A percentile compares a stretch with the other conserved stretches of the same genome.
Conservation (phyloP, 768 basidiomycete genomes). For the Mycena alexandri region DNA sequence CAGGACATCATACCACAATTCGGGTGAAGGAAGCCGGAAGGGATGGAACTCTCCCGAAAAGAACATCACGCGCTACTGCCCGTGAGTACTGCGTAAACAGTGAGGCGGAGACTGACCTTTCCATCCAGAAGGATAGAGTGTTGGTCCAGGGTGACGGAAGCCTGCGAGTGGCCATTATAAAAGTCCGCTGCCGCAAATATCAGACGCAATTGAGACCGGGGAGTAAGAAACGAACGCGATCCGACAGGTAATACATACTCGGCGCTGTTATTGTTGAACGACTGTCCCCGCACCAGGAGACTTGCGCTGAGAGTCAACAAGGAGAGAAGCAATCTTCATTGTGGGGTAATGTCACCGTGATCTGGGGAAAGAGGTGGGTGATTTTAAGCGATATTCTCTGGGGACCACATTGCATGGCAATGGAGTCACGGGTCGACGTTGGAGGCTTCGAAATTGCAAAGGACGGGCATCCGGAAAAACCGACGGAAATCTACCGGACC, state of each 20-base stretch:
- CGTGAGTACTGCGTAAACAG: background rate
- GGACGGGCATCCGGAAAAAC: too few species aligned
- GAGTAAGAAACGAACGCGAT: slow-evolving; percentile 26
- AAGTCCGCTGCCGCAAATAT: slow-evolving; percentile 34
- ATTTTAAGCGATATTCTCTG: too few species aligned
- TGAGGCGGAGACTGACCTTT: slow-evolving; percentile 40
- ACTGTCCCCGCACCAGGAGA: slow-evolving; percentile 17
- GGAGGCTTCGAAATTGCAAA: too few species aligned
- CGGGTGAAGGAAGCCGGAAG: slow-evolving; percentile 74
- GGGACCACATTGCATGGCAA: too few species aligned
- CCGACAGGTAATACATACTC: slow-evolving; percentile 34
- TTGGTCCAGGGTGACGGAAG: slow-evolving; percentile 52
- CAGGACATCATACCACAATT: slow-evolving; percentile 76
- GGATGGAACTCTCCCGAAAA: slow-evolving; percentile 80
- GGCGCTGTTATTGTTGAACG: slow-evolving; percentile 33
- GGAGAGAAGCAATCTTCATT: slow-evolving; percentile 17
- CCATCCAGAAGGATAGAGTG: slow-evolving; percentile 53
- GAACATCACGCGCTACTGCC: slow-evolving; percentile 58
- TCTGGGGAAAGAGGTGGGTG: too few species aligned
- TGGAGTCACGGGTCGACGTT: too few species aligned
- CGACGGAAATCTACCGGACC: too few species aligned
- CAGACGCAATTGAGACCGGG: background rate
- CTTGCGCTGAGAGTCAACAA: slow-evolving; percentile 13
- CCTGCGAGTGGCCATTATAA: slow-evolving; percentile 45
- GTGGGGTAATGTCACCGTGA: background rate